Base-by-base conservation (phyloP, 768 basidiomycete genomes). In the Pleurotus cornucopiae region DNA sequence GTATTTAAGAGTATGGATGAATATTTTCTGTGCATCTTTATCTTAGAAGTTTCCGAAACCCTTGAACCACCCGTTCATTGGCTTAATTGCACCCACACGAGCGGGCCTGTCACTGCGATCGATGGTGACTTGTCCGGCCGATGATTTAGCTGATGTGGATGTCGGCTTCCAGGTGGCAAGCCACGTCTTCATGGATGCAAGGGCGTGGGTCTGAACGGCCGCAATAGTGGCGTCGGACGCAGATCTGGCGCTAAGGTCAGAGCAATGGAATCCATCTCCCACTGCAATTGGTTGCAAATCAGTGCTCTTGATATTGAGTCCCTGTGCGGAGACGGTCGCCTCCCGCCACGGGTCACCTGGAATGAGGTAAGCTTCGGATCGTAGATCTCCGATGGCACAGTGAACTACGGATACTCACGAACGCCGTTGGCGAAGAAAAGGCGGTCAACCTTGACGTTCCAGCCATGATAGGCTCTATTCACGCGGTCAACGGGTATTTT, bases 271-370 rank as follows among this genome's bases (percentile, higher is more conserved):
- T 0, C 84, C 88, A 59, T 85, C 77, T 21, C 81, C 71, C 11
- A 80, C 65, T 13, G 72, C 77, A 53, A 89, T 83, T 0, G 84
- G 83, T 61, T 85, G 85, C 1, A 65, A 65, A 0, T 75, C 54
- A 2, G 82, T 85, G 64, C 78, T 85, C 18, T 64, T 40, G 51
- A 78, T 71, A 56, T 67, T 58, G 16, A 76, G 71, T 11, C 73
- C 73, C 20, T 79, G 76, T 0, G 86, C 80, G 3, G 87, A 88
- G 4, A 88, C 73, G 0, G 87, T 89, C 5, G 82, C 79, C 54
- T 84, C 83, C 49, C 80, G 76, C 87, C 87, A 89, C 14, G 88
- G 87, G 62, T 89, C 87, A 44, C 85, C 86, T 88, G 30, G 41
- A 34, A 18, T 6, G 38, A 44, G 34, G 21, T 5, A 23, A 26